Percentiles rank a stretch among this genome's conserved stretches.
phyloP scores from a whole-genome alignment of 306 rosid species.

The Inga oerstediana region DNA sequence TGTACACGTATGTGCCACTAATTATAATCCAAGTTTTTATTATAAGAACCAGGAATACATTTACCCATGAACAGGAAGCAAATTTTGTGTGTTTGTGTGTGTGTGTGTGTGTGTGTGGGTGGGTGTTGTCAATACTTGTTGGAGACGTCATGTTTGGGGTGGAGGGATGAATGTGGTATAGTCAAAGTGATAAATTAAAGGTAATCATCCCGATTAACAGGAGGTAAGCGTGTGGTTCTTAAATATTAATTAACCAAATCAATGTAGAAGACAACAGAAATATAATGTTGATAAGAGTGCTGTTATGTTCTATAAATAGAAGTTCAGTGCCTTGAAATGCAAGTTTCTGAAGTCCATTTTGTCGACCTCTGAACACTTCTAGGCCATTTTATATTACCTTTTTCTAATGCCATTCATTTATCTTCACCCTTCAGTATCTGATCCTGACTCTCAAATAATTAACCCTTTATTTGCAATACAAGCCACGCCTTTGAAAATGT shows the following conservation, averaged over 20 bases:
- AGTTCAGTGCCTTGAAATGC: slow-evolving; percentile 15
- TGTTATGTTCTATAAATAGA: slow-evolving; percentile 9
- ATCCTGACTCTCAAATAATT: not conserved
- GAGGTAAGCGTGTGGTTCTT: not conserved
- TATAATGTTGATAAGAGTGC: not conserved
- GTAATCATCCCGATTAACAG: slow-evolving; percentile 12
- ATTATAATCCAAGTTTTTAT: not conserved
- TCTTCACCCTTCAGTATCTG: no score
- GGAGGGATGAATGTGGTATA: not conserved
- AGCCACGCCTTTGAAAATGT: slow-evolving; percentile 3
- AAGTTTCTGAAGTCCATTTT: slow-evolving; percentile 12
- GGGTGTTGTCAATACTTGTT: not conserved
- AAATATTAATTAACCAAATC: not conserved
- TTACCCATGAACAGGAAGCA: not conserved
- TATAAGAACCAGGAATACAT: not conserved
- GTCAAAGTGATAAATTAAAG: slow-evolving; percentile 18
- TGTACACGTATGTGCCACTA: not conserved
- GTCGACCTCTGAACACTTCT: not conserved
- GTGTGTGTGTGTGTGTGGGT: not conserved
- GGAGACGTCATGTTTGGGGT: slow-evolving; percentile 13
- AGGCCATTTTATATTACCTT: not conserved
- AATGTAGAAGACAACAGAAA: not conserved
- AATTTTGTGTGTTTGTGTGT: not conserved
- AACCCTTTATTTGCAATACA: slow-evolving; percentile 21
- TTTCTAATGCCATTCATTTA: not conserved